Conservation (phyloP, 345 rosid species). For the Camelina sativa region DNA sequence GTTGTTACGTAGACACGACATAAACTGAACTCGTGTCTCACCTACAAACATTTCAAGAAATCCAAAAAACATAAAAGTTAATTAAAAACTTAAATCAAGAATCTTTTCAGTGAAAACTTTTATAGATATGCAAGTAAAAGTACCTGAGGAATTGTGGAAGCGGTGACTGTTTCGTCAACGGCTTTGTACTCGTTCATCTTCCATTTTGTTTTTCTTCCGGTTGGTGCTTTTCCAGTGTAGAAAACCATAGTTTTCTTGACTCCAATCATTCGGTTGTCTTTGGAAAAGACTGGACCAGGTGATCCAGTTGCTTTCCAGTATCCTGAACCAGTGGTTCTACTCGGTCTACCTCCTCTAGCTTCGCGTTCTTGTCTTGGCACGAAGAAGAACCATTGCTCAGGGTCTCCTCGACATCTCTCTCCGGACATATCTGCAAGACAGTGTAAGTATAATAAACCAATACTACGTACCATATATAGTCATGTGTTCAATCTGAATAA, state of each 20-base stretch:
- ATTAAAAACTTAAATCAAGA: background rate
- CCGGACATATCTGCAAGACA: constrained; percentile 64
- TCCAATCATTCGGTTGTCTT: constrained; percentile 70
- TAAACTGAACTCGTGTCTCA: constrained; percentile 82
- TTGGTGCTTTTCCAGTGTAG: constrained; percentile 84
- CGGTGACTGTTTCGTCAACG: constrained; percentile 52
- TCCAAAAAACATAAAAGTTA: background rate
- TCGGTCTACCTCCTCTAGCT: constrained; percentile 83
- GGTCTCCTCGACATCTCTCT: constrained; percentile 60
- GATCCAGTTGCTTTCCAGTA: constrained; percentile 99
- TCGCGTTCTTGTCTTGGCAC: constrained; percentile 83
- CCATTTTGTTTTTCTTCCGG: constrained; percentile 88
- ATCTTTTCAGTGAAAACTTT: background rate
- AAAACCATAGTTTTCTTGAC: constrained; percentile 93
- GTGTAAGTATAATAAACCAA: constrained; percentile 14
- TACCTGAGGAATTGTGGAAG: constrained; percentile 52
- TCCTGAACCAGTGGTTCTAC: constrained; percentile 76
- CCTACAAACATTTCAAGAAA: constrained; percentile 51
- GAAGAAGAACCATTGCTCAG: constrained; percentile 98
- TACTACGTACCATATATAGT: background rate
- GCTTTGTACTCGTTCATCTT: constrained; percentile 96
- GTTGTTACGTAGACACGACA: constrained; percentile 82
- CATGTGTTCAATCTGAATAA: background rate
- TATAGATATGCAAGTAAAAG: constrained; percentile 8
- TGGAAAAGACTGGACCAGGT: constrained; percentile 77